Conservation (phyloP, 352 stramenopile species). For the Pythium aquatile region DNA sequence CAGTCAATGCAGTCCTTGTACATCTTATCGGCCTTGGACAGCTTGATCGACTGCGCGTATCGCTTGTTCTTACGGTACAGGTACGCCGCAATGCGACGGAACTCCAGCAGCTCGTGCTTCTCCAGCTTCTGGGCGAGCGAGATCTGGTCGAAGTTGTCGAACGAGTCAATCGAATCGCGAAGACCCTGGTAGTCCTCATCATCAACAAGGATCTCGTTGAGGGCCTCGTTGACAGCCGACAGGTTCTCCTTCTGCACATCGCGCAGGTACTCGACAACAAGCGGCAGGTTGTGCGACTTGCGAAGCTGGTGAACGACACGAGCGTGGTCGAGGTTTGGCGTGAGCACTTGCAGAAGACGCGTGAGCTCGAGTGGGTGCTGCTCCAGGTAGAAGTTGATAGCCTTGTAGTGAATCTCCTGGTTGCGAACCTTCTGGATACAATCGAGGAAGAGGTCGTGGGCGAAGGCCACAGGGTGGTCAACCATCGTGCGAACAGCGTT, state of each 20-base stretch:
- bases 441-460: constrained; percentile 99
- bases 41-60: constrained; percentile 96
- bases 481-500: constrained; percentile 99
- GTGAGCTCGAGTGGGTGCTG: constrained; percentile 97
- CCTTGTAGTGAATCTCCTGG: constrained; percentile 99
- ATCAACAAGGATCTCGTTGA: constrained; percentile 96
- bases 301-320: constrained; percentile 98
- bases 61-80: constrained; percentile 99
- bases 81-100: constrained; percentile 99
- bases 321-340: constrained; percentile 98
- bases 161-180: constrained; percentile 97
- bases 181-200: constrained; percentile 98
- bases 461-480: constrained; percentile 95
- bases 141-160: constrained; percentile 99
- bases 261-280: constrained; percentile 98
- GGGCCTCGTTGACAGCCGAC: constrained; percentile 98
- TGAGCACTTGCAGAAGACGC: constrained; percentile 97
- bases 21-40: constrained; percentile 99
- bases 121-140: constrained; percentile 97
- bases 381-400: constrained; percentile 98
- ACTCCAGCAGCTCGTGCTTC: constrained; percentile 99
- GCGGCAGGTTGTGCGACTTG: constrained; percentile 96
- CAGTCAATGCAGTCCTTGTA: constrained; percentile 99
- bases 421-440: constrained; percentile 99
- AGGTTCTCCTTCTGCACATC: constrained; percentile 99